These are phyloP conservation scores for Tetrapisispora phaffii DNA, from an alignment of 805 yeast species.

Conservation along the genomic window DNA sequence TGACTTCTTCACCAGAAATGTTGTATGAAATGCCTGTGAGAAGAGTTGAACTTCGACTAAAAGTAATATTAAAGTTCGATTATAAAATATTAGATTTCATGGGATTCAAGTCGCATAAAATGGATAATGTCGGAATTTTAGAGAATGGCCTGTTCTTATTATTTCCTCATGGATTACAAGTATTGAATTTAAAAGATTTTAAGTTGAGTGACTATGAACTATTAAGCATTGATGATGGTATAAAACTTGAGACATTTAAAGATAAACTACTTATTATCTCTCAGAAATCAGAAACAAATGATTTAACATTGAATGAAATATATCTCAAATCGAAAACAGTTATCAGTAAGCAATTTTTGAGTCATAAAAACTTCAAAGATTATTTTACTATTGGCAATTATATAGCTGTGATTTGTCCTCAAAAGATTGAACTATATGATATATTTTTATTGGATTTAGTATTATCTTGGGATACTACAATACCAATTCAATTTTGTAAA, in stretches of 20 bases:
- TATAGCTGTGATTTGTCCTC: background rate
- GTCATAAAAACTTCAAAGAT: too few relatives aligned
- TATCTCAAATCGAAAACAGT: conserved; percentile 1
- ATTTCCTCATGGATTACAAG: conserved; percentile 26
- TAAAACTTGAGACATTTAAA: conserved; percentile 11
- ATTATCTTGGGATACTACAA: background rate
- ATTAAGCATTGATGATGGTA: conserved; percentile 17
- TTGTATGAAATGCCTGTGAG: conserved; percentile 26
- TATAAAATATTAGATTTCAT: conserved; percentile 20
- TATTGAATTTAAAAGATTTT: conserved; percentile 21
- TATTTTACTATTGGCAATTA: background rate
- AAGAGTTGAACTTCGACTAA: conserved; percentile 24
- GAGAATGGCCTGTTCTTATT: conserved; percentile 23
- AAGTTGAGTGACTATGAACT: conserved; percentile 19
- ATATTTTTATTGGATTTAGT: background rate
- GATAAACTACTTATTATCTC: conserved; percentile 17
- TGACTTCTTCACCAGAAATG: conserved; percentile 14
- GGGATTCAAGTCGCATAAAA: conserved; percentile 17
- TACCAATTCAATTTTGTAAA: conserved; percentile 13
- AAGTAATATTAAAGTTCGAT: conserved; percentile 28
- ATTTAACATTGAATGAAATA: background rate
- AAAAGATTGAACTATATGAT: conserved; percentile 1
- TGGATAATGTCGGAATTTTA: background rate
- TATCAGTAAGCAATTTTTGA: background rate
- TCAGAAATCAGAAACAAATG: background rate